Base-by-base conservation (phyloP, 371 early-diverging fungal species). In the Blakeslea trispora region DNA sequence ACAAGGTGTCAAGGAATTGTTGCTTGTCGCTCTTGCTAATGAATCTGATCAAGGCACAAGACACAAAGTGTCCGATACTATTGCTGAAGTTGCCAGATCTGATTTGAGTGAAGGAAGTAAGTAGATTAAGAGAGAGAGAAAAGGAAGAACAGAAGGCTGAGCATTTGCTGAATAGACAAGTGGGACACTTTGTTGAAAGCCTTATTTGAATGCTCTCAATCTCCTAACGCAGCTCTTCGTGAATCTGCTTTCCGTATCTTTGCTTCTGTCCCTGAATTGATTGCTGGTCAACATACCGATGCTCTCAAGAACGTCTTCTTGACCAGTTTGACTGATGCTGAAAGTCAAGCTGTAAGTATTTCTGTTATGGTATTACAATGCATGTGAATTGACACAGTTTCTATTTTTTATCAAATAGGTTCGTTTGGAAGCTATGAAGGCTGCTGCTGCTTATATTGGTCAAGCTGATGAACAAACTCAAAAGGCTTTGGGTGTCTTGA, bases 241-340 rank as follows among this genome's bases (percentile, higher is more conserved):
- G 95, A 94, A 74, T 86, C 90, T 43, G 95, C 92, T 37, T 93
- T 92, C 79, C 88, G 91, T 63, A 90, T 97, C 55, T 89, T 97
- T 63, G 83, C 87, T 35, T 71, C 87, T 39, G 89, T 93, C 31
- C 93, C 96, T 43, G 79, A 82, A 35, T 63, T 93, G 53, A 81
- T 92, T 55, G 75, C 85, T 34, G 83, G 82, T 56, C 88, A 92
- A 66, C 83, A 87, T 54, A 74, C 71, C 1, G 85, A 87, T 39
- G 69, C 86, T 13, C 80, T 95, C 57, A 86, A 79, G 64, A 69
- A 75, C 18, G 83, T 91, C 14, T 93, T 96, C 50, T 74, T 77
- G 40, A 75, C 74, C 17, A 91, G 87, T 50, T 81, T 94, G 65
- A 83, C 86, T 57, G 92, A 91, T 72, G 60, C 64, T 24, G 72